Evolutionary conservation across 805 yeast genomes (phyloP).

Genomic region (Saturnispora mendoncae): DNA sequence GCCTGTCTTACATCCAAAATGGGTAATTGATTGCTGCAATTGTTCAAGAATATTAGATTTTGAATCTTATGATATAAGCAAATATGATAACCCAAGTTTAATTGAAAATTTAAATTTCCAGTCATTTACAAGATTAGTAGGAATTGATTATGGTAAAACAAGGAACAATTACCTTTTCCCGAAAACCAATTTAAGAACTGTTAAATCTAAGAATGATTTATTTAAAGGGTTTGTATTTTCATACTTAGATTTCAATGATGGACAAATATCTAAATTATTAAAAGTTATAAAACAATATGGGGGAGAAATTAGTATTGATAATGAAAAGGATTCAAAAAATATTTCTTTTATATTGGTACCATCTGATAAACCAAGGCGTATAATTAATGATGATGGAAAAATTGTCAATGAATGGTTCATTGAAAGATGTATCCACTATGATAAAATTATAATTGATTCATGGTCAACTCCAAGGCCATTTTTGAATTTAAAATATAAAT

Average conservation of each 20-base stretch:
- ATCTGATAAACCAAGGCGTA: slow-evolving; percentile 14
- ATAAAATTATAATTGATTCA: slow-evolving; percentile 16
- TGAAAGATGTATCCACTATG: slow-evolving; percentile 24
- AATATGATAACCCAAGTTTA: slow-evolving; percentile 9
- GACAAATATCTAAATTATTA: slow-evolving; percentile 15
- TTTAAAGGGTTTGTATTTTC: slow-evolving; percentile 37
- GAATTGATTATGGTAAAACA: slow-evolving; percentile 10
- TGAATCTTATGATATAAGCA: slow-evolving; percentile 32
- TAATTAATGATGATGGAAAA: slow-evolving; percentile 20
- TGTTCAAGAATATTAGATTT: slow-evolving; percentile 37
- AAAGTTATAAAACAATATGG: slow-evolving; percentile 18
- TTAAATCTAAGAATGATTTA: slow-evolving; percentile 20
- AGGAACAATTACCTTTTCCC: slow-evolving; percentile 7
- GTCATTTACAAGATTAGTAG: slow-evolving; percentile 17
- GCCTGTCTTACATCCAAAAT: slow-evolving; percentile 43
- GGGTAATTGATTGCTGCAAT: slow-evolving; percentile 38
- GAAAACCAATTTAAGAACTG: no score
- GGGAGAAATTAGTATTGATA: slow-evolving; percentile 16
- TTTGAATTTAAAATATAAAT: slow-evolving; percentile 20
- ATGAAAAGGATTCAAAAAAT: slow-evolving; percentile 24
- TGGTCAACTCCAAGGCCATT: slow-evolving; percentile 25
- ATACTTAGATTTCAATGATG: slow-evolving; percentile 24
- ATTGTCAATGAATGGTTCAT: slow-evolving; percentile 28
- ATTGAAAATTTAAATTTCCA: slow-evolving; percentile 25
- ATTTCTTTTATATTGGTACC: slow-evolving; percentile 29